These are phyloP conservation scores for Diaporthe capsici DNA, from an alignment of 2,329 filamentous ascomycete genomes.

Conservation along the genomic window DNA sequence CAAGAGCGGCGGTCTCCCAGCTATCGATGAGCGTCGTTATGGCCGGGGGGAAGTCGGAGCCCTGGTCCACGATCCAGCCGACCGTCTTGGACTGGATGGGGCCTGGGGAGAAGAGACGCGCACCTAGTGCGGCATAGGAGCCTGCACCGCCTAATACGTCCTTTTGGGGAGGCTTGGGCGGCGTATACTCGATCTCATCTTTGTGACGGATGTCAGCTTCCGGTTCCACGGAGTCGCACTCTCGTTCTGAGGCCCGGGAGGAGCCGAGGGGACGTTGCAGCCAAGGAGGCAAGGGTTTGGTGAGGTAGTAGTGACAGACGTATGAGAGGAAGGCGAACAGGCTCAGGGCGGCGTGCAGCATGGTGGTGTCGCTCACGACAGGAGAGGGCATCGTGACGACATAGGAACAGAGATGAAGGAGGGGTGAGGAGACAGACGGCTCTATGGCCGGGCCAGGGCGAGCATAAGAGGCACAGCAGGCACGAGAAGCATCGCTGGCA, in stretches of 20 bases:
- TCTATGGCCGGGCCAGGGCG: background rate
- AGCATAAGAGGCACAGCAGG: background rate
- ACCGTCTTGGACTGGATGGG: slow-evolving; percentile 74
- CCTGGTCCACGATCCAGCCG: slow-evolving; percentile 92
- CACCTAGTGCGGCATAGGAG: slow-evolving; percentile 88
- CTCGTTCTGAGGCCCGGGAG: background rate
- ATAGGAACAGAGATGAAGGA: background rate
- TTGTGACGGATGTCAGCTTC: slow-evolving; percentile 44
- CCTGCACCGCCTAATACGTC: slow-evolving; percentile 92
- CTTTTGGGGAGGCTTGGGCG: slow-evolving; percentile 76
- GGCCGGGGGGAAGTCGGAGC: slow-evolving; percentile 84
- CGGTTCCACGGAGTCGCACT: background rate
- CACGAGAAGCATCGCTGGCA: background rate
- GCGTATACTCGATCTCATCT: slow-evolving; percentile 91
- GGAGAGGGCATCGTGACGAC: background rate
- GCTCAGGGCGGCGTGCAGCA: slow-evolving; percentile 33
- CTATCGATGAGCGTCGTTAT: slow-evolving; percentile 75
- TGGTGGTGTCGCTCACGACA: slow-evolving; percentile 5
- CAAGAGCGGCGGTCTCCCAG: slow-evolving; percentile 82
- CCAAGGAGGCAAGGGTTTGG: slow-evolving; percentile 4
- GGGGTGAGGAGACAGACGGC: background rate
- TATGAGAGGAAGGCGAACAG: slow-evolving; percentile 22
- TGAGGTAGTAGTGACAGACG: slow-evolving; percentile 34
- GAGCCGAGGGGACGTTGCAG: background rate
- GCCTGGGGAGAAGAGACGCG: slow-evolving; percentile 85